Evolutionary conservation across 352 stramenopile species (phyloP), one percentile per base, ranked within the genome.

Genomic region (Globisporangium nagaii): DNA sequence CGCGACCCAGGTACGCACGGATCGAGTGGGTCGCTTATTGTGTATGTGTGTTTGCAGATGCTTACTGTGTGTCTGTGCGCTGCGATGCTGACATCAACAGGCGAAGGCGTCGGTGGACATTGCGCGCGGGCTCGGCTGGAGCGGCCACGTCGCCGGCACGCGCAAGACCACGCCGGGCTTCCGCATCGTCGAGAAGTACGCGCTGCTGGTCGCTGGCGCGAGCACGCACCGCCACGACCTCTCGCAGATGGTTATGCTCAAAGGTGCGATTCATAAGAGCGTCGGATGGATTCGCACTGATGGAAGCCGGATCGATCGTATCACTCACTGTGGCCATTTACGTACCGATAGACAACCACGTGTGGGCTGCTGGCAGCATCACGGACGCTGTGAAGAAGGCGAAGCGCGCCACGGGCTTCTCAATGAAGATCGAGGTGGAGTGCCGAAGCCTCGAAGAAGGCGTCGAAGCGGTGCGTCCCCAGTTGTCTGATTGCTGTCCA

Each of bases 191-290:
- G 97, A 99, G 70, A 99, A 99, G 73, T 99, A 99, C 73, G 96
- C 95, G 48, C 66, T 99, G 44, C 66, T 99, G 4, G 96, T 99
- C 20, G 96, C 95, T 7, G 97, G 96, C 25, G 88, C 84, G 36
- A 84, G 80, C 36, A 98, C 93, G 52, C 93, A 98, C 77, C 84
- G 97, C 56, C 79, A 99, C 60, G 96, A 99, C 76, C 71, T 99
- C 25, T 98, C 88, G 62, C 96, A 99, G 69, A 99, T 99, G 97
- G 95, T 99, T 37, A 99, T 99, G 97, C 84, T 99, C 44, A 99
- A 99, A 71, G 78, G 71, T 81, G 42, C n/a, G 42, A 49, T 11
- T 19, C n/a, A n/a, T n/a, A n/a, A n/a, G n/a, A n/a, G n/a, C n/a
- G n/a, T n/a, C n/a, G n/a, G n/a, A n/a, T n/a, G n/a, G n/a, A n/a